Percentiles rank a stretch among this genome's conserved stretches.
These are phyloP conservation scores for Penicillium aurantiogriseum DNA, from an alignment of 2,329 filamentous ascomycete species.

Conservation along the genomic window DNA sequence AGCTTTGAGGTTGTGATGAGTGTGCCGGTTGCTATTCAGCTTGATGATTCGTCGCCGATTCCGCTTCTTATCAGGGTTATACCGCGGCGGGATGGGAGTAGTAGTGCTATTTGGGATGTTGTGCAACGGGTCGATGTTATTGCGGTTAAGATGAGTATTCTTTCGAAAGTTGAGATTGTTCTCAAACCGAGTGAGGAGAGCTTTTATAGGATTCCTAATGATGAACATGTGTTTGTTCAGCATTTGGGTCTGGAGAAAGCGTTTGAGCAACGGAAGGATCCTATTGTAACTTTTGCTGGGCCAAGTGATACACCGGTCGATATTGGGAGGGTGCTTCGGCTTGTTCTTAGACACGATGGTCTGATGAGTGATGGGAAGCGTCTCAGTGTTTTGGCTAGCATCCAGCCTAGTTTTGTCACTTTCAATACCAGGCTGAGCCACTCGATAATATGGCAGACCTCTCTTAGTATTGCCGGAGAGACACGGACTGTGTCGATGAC, in stretches of 20 bases:
- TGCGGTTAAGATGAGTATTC: constrained; percentile 9
- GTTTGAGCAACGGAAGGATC: neutral
- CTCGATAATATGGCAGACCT: constrained; percentile 10
- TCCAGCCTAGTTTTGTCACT: constrained; percentile 20
- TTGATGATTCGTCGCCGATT: constrained; percentile 16
- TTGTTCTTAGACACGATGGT: constrained; percentile 14
- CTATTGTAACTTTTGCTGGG: constrained; percentile 5
- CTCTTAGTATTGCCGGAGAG: constrained; percentile 17
- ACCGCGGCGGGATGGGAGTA: constrained; percentile 3
- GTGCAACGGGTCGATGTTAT: constrained; percentile 15
- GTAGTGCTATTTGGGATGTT: constrained; percentile 11
- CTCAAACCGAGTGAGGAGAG: constrained; percentile 11
- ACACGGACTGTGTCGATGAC: neutral
- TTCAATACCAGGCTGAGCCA: constrained; percentile 19
- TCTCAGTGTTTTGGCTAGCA: neutral
- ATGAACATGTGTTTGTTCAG: neutral
- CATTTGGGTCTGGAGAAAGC: constrained; percentile 10
- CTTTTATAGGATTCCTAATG: neutral
- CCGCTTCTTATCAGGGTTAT: constrained; percentile 15
- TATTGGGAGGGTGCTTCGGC: constrained; percentile 17
- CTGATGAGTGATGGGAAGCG: constrained; percentile 1
- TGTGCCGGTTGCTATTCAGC: constrained; percentile 28
- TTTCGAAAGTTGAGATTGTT: constrained; percentile 11
- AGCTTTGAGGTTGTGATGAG: constrained; percentile 26
- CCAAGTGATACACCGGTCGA: constrained; percentile 11